Conservation (phyloP, 2,329 filamentous ascomycete genomes). For the Ophiocordyceps polyrhachis-furcata region DNA sequence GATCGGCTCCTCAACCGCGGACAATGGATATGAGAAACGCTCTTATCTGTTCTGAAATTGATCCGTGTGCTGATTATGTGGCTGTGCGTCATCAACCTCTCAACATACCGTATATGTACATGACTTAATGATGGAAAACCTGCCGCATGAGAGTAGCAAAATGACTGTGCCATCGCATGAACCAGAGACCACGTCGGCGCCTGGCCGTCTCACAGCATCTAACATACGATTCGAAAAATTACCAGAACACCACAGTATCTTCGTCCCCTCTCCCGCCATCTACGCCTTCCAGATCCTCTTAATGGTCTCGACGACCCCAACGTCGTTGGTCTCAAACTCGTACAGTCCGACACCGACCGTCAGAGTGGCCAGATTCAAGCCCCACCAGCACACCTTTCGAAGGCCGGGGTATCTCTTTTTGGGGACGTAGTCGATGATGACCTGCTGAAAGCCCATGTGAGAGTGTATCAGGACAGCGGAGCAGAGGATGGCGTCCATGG, state of each 20-base stretch:
- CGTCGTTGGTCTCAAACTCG: slow-evolving; percentile 98
- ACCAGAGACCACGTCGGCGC: not conserved
- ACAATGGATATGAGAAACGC: no score
- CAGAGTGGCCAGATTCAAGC: slow-evolving; percentile 59
- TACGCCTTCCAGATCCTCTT: slow-evolving; percentile 80
- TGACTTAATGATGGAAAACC: not conserved
- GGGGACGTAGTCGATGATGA: slow-evolving; percentile 86
- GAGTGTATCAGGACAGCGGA: slow-evolving; percentile 74
- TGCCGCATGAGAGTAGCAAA: not conserved
- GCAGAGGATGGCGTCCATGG: slow-evolving; percentile 72
- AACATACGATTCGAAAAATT: not conserved
- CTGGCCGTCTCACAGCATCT: not conserved
- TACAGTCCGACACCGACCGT: slow-evolving; percentile 78
- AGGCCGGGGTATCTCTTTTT: slow-evolving; percentile 46
- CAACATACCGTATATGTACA: not conserved
- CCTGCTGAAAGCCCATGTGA: slow-evolving; percentile 84
- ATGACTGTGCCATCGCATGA: not conserved
- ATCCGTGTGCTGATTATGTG: no score
- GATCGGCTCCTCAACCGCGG: no score
- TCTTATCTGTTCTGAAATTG: no score
- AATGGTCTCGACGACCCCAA: slow-evolving; percentile 78
- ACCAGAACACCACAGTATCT: not conserved
- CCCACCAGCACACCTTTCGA: slow-evolving; percentile 54
- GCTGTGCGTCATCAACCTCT: no score
- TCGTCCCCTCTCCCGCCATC: slow-evolving; percentile 1